These are phyloP conservation scores for Entamoeba invadens DNA, from an alignment of 208 protist genomes.

Conservation along the genomic window DNA sequence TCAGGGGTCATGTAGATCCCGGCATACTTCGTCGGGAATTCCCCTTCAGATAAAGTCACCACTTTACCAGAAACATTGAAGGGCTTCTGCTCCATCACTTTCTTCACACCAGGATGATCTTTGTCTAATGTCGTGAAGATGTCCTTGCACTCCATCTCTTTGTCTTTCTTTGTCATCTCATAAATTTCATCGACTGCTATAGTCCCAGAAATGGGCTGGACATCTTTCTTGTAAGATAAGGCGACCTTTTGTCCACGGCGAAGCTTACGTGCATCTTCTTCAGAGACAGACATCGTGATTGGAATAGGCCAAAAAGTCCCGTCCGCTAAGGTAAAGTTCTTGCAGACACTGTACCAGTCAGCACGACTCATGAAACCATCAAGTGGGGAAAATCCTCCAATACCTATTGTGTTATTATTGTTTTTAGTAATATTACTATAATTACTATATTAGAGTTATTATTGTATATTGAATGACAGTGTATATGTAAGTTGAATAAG, in stretches of 20 bases:
- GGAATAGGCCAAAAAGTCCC: neutral
- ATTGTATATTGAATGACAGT: too few relatives aligned
- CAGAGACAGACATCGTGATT: neutral
- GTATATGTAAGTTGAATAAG: too few relatives aligned
- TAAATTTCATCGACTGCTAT: neutral
- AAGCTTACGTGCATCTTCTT: neutral
- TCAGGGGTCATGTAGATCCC: neutral
- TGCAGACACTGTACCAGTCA: neutral
- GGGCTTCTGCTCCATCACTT: neutral
- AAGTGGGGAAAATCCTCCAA: neutral
- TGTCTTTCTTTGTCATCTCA: neutral
- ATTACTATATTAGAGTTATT: too few relatives aligned
- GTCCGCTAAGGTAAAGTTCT: neutral
- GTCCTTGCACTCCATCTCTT: neutral
- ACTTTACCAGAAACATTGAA: neutral
- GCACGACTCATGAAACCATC: neutral
- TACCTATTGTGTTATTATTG: too few relatives aligned
- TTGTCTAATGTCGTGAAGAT: neutral
- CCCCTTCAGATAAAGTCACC: neutral
- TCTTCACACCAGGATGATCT: neutral
- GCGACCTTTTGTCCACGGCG: neutral
- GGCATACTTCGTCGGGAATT: neutral
- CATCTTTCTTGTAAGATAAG: neutral
- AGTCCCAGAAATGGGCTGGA: neutral
- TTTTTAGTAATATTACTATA: too few relatives aligned